Evolutionary conservation across 495 filamentous ascomycete species (phyloP).

Genomic region (Penicillium daleae): DNA sequence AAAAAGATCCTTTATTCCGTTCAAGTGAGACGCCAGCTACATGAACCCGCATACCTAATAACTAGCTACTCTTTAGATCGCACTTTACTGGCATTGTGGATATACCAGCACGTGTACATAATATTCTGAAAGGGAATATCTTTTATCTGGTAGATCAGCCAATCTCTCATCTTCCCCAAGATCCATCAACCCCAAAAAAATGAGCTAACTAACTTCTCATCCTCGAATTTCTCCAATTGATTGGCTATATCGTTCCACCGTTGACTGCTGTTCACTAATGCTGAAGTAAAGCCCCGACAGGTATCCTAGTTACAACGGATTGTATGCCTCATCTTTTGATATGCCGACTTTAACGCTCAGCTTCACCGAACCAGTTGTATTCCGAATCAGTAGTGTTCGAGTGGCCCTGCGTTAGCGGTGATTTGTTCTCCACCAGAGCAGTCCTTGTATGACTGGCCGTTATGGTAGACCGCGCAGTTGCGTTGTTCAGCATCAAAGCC

Average conservation of each 20-base stretch:
- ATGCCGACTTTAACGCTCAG: constrained; percentile 14
- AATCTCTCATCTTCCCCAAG: background rate
- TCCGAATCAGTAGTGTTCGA: constrained; percentile 10
- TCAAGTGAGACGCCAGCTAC: background rate
- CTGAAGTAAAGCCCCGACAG: constrained; percentile 5
- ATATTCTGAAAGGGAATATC: constrained; percentile 7
- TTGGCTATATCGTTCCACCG: constrained; percentile 8
- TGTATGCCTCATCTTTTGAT: constrained; percentile 16
- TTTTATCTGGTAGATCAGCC: background rate
- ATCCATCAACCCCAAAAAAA: constrained; percentile 5
- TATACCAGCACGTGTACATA: constrained; percentile 4
- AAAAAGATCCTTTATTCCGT: constrained; percentile 1
- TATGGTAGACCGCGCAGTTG: constrained; percentile 10
- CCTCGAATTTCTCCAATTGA: constrained; percentile 1
- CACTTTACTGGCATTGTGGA: constrained; percentile 1
- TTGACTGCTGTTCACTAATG: constrained; percentile 6
- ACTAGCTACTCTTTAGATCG: background rate
- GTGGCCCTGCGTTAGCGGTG: constrained; percentile 10
- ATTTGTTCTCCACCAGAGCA: constrained; percentile 4
- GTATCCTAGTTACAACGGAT: too few relatives aligned
- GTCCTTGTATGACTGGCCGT: background rate
- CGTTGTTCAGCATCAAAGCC: constrained; percentile 7
- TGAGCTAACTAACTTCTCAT: background rate
- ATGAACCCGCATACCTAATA: background rate
- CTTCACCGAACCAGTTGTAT: constrained; percentile 13